Percentiles rank a stretch among this genome's conserved stretches.
Evolutionary conservation across 106 monocot species (phyloP).

Genomic region (Acanthochlamys bracteata): DNA sequence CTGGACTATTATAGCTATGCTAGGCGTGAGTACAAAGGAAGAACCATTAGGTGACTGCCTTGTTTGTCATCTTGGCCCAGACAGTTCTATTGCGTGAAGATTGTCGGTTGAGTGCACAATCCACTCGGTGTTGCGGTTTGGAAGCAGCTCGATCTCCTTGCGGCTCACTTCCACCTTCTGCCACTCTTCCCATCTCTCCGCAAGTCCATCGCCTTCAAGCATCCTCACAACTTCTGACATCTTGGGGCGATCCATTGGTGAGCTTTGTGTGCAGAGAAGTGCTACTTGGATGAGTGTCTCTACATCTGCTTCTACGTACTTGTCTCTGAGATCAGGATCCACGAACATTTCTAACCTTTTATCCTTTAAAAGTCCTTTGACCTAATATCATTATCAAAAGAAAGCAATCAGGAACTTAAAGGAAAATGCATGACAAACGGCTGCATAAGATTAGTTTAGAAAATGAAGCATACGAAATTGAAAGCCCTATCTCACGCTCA

Average conservation of each 20-base stretch:
- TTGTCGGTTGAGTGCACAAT: constrained; percentile 62
- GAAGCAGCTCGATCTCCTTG: constrained; percentile 33
- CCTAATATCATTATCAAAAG: constrained; percentile 20
- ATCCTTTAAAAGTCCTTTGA: constrained; percentile 73
- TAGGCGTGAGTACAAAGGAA: too few species aligned
- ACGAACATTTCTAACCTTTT: constrained; percentile 61
- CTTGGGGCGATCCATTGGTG: constrained; percentile 64
- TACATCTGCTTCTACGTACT: constrained; percentile 60
- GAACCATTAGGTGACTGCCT: not conserved
- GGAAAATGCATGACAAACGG: not conserved
- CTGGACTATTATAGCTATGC: too few species aligned
- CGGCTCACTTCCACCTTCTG: constrained; percentile 61
- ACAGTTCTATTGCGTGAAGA: constrained; percentile 49
- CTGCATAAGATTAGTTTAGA: too few species aligned
- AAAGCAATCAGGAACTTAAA: not conserved
- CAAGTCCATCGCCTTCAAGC: constrained; percentile 87
- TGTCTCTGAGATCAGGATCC: constrained; percentile 62
- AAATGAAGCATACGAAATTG: too few species aligned
- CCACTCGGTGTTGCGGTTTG: constrained; percentile 34
- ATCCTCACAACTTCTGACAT: constrained; percentile 92
- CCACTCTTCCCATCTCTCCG: constrained; percentile 87
- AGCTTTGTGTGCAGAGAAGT: constrained; percentile 70
- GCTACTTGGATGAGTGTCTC: constrained; percentile 83
- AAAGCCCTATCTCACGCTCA: too few species aligned
- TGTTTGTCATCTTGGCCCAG: constrained; percentile 48